These are phyloP conservation scores for Xylaria flabelliformis DNA, from an alignment of 495 filamentous ascomycete genomes.

Conservation along the genomic window DNA sequence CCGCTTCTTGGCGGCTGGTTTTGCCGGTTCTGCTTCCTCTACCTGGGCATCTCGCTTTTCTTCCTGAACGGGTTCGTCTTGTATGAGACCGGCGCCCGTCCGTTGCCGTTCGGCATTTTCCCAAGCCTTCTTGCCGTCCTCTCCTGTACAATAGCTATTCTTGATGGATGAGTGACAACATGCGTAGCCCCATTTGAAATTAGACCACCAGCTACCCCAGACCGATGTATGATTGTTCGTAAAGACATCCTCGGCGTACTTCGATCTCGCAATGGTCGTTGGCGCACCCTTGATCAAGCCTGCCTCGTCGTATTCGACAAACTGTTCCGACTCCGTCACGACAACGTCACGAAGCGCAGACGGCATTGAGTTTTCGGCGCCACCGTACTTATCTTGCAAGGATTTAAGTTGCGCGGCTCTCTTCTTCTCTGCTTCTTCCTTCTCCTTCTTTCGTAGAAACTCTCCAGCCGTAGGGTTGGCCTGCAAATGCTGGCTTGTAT, in stretches of 20 bases:
- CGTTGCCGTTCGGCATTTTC: constrained; percentile 68
- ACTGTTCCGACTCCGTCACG: constrained; percentile 82
- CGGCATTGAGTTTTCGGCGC: constrained; percentile 66
- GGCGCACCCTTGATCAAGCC: constrained; percentile 89
- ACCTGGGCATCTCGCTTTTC: constrained; percentile 39
- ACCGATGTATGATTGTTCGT: constrained; percentile 91
- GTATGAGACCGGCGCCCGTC: constrained; percentile 54
- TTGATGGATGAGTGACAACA: constrained; percentile 93
- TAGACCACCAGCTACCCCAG: constrained; percentile 97
- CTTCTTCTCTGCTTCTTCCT: constrained; percentile 71
- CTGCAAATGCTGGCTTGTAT: constrained; percentile 83
- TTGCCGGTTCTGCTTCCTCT: constrained; percentile 38
- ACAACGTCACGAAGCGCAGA: constrained; percentile 67
- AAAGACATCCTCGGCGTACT: constrained; percentile 87
- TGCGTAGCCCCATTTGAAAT: constrained; percentile 96
- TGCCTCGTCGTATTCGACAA: constrained; percentile 91
- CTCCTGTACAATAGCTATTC: constrained; percentile 97
- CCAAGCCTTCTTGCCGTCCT: constrained; percentile 77
- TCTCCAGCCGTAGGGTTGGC: constrained; percentile 96
- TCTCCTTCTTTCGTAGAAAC: constrained; percentile 77
- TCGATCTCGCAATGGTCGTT: constrained; percentile 76
- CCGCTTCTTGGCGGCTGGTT: constrained; percentile 63
- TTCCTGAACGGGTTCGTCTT: constrained; percentile 34
- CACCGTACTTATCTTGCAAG: constrained; percentile 84
- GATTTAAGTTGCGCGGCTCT: constrained; percentile 70